Evolutionary conservation across 2,329 filamentous ascomycete genomes (phyloP), one percentile per base, ranked within the genome.

Genomic region (Diaporthe sp.): DNA sequence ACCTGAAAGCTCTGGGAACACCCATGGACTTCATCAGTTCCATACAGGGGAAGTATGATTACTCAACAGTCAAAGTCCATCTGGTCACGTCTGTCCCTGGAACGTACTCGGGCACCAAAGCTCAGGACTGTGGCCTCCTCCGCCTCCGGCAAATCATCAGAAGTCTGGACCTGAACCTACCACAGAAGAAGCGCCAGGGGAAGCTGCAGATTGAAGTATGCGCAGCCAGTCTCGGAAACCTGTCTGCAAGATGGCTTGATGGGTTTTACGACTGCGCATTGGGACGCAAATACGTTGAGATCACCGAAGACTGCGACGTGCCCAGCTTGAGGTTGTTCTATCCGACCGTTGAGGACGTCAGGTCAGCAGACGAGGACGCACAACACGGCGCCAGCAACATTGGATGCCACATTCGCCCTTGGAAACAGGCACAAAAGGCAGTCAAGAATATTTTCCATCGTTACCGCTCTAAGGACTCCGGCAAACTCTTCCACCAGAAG

Each of bases 401-500:
- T 22, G 78, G 78, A 6, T 80, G 80, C 55, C 79, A 81, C 51
- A 77, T 72, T 4, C 77, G 78, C 2, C 78, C 79, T 1, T 81
- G 79, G 80, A 37, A 73, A 4, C 62, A 42, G 25, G 78, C 78
- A 4, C 77, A 78, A 7, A 55, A 17, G 5, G 77, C 71, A n/a
- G 60, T 81, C 39, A 79, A 78, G 73, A 46, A 73, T 15, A 37
- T 80, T 5, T 80, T 81, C 55, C 77, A 79, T 49, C 77, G 78
- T 55, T 81, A 81, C 55, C 42, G 76, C 46, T 80, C 79, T 3
- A 80, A 79, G 61, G 80, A 81, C n/a, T 25, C 71, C 8, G 79
- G 79, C n/a, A 75, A 77, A 1, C 76, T 80, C 1, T 80, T 80
- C 44, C 79, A 80, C 46, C 79, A 81, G 71, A 80, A 80, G 51